Conservation (phyloP, 176 grass and related monocot species). For the Bothriochloa decipiens region DNA sequence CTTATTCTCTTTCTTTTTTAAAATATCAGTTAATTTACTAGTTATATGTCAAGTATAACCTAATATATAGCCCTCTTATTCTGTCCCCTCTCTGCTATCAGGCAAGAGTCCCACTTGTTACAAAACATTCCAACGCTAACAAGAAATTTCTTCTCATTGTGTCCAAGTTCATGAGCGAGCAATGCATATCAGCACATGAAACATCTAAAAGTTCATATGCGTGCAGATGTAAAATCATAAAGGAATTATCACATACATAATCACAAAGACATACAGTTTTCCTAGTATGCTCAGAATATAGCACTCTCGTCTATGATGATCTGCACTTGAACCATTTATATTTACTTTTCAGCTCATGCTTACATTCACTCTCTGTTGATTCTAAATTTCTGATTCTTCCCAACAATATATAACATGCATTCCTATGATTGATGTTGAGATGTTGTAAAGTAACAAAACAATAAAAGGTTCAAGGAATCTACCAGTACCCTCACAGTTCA, state of each 20-base stretch:
- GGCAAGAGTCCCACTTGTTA: not conserved
- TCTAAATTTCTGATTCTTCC: conserved; percentile 3
- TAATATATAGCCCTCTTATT: conserved; percentile 9
- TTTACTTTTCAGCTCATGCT: conserved; percentile 11
- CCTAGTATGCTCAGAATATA: not conserved
- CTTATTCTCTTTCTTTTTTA: not conserved
- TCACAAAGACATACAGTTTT: conserved; percentile 9
- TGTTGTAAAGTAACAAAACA: not conserved
- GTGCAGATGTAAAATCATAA: conserved; percentile 23
- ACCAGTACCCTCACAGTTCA: not conserved
- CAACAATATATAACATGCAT: conserved; percentile 4
- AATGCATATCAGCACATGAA: conserved; percentile 12
- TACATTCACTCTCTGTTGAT: not conserved
- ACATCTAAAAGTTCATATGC: not conserved
- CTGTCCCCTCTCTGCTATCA: not conserved
- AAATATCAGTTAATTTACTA: not conserved
- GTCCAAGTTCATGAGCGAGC: not conserved
- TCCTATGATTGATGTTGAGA: not conserved
- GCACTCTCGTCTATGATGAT: not conserved
- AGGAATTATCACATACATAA: not conserved
- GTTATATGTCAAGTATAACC: not conserved
- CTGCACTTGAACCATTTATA: conserved; percentile 4
- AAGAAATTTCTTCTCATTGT: not conserved
- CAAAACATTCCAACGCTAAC: not conserved
- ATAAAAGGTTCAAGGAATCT: not conserved